A percentile compares a stretch with the other conserved stretches of the same genome.
These are phyloP conservation scores for Solanum chiquidenum DNA, from an alignment of 257 asterid genomes.

Conservation along the genomic window DNA sequence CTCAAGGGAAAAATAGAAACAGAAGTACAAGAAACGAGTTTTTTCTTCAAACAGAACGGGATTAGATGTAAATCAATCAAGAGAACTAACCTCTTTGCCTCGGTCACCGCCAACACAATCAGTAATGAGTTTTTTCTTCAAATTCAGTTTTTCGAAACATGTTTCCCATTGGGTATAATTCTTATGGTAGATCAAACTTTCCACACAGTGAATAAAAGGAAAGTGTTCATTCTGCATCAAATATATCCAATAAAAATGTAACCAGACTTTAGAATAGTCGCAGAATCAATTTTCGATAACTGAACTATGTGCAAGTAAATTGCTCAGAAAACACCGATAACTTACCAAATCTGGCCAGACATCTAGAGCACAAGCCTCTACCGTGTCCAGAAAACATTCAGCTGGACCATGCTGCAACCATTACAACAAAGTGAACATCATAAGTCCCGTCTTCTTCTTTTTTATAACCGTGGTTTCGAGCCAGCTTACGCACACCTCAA, in stretches of 20 bases:
- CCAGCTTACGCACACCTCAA: no score
- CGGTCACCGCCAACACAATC: conserved; percentile 44
- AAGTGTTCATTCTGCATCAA: conserved; percentile 66
- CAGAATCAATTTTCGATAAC: not conserved
- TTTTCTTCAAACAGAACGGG: not conserved
- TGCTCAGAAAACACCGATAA: not conserved
- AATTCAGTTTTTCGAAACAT: conserved; percentile 58
- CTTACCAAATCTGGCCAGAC: conserved; percentile 88
- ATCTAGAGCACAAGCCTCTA: conserved; percentile 90
- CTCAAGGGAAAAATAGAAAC: not conserved
- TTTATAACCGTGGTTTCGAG: no score
- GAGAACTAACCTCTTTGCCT: conserved; percentile 54
- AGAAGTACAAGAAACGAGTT: not conserved
- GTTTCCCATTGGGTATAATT: conserved; percentile 69
- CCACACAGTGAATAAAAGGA: conserved; percentile 79
- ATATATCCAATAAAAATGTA: not conserved
- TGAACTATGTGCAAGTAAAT: not conserved
- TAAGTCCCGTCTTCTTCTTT: not conserved
- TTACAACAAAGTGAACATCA: not conserved
- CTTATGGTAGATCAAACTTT: conserved; percentile 43
- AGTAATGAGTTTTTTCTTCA: conserved; percentile 54
- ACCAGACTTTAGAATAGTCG: not conserved
- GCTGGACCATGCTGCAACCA: conserved; percentile 62
- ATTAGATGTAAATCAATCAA: not conserved
- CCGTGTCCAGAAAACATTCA: conserved; percentile 73